These are phyloP conservation scores for Gossypium davidsonii DNA, from an alignment of 441 rosid species.

Conservation along the genomic window DNA sequence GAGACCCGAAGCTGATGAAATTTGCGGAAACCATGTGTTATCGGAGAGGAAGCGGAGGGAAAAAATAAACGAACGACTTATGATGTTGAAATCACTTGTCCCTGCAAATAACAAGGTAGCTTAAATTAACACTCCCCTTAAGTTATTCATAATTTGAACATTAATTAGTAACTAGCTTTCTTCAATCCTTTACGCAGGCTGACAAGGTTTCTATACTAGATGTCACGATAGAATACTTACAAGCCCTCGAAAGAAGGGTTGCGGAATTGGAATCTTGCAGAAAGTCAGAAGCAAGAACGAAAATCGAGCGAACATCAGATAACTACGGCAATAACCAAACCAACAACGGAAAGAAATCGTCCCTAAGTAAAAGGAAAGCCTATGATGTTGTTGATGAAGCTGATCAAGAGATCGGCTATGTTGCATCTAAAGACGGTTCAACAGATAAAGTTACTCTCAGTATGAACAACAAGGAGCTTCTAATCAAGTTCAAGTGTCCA, in stretches of 20 bases:
- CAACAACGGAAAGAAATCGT: conserved; percentile 20
- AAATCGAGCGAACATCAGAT: conserved; percentile 54
- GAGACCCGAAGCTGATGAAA: conserved; percentile 54
- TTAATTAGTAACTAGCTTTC: background rate
- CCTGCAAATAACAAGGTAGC: conserved; percentile 72
- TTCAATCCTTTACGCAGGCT: conserved; percentile 39
- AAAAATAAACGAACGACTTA: conserved; percentile 49
- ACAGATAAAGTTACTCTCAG: conserved; percentile 39
- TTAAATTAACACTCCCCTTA: background rate
- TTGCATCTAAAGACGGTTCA: conserved; percentile 28
- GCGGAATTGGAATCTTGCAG: conserved; percentile 51
- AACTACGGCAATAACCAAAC: conserved; percentile 34
- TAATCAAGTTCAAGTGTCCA: conserved; percentile 61
- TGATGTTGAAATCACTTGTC: conserved; percentile 55
- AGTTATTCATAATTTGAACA: background rate
- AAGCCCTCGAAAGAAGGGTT: conserved; percentile 57
- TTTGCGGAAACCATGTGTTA: conserved; percentile 32
- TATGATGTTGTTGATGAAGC: conserved; percentile 29
- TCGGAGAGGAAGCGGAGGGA: conserved; percentile 49
- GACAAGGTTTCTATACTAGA: conserved; percentile 79
- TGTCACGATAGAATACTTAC: conserved; percentile 62
- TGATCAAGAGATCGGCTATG: conserved; percentile 35
- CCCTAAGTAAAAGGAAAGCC: conserved; percentile 56
- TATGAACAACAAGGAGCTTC: conserved; percentile 42
- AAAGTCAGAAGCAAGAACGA: conserved; percentile 34